Evolutionary conservation across 108 stramenopile species (phyloP), one percentile per base, ranked within the genome.

Genomic region (Epipyxis sp.): DNA sequence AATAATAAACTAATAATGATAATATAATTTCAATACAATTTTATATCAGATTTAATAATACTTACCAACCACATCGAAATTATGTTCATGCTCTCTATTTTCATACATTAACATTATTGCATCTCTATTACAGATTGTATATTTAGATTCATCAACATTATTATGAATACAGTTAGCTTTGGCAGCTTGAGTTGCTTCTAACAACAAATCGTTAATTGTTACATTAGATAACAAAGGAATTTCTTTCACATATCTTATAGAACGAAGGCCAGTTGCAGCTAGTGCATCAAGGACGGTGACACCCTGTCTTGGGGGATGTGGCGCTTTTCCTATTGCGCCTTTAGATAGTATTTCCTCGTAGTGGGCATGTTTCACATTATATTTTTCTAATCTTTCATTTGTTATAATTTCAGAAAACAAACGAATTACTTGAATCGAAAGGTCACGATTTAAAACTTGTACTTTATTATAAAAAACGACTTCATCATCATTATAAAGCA

Each of bases 401-500:
- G 69, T 30, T 1, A 35, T 29, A 32, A 46, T 74, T 25, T 62
- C 78, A 29, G 43, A 65, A 68, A 44, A 88, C 85, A 34, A 86
- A 80, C 6, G 87, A 86, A n/a, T 93, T 87, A 97, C 94, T 42
- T 94, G 76, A 42, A 96, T 87, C 34, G 86, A 88, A 34, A 99
- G 83, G 82, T 99, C 98, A 1, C 98, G 89, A 85, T 99, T 99
- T 76, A 95, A 92, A 2, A 96, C 95, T 87, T 99, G 98, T 2
- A 96, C 97, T 30, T 93, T 93, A 79, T 98, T 98, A 91, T 98
- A 98, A 85, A 98, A 98, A 40, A 97, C 97, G 35, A 25, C 25
- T 32, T 65, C 61, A 6, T 37, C 34, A 37, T 16, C 10, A 37
- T 65, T 32, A 37, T 65, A 65, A 29, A 32, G 34, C 61, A 65